Conservation (phyloP, 176 grass and related monocot species). For the Avena insularis region DNA sequence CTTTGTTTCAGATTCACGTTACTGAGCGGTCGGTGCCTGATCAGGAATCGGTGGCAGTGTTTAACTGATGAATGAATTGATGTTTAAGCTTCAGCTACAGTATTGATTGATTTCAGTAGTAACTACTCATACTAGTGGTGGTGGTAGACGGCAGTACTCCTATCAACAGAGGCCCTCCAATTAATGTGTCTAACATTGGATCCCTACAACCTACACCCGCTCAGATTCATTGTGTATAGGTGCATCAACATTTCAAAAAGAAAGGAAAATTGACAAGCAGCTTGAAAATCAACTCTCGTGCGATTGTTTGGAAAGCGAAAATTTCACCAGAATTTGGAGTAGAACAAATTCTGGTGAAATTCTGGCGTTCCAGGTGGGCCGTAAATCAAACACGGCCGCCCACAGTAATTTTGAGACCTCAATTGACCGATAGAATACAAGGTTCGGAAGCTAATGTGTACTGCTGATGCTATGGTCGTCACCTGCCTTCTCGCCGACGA, state of each 20-base stretch:
- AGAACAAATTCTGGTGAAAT: slow-evolving; percentile 21
- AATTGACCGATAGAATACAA: neutral
- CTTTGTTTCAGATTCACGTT: slow-evolving; percentile 22
- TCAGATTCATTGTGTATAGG: neutral
- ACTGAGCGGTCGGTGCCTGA: neutral
- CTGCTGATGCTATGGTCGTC: neutral
- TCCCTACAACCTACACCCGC: neutral
- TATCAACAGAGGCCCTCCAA: neutral
- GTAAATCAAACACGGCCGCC: neutral
- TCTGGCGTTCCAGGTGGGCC: neutral
- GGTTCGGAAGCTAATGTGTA: neutral
- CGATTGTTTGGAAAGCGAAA: neutral
- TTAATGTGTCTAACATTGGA: neutral
- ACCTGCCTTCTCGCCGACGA: neutral
- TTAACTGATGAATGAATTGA: neutral
- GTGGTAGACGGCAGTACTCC: neutral
- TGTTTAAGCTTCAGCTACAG: slow-evolving; percentile 13
- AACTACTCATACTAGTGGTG: neutral
- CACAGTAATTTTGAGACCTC: neutral
- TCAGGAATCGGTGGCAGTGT: neutral
- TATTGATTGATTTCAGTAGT: neutral
- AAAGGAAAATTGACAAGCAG: too few species aligned
- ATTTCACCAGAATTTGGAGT: slow-evolving; percentile 18
- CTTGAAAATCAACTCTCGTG: neutral
- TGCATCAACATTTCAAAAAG: neutral